phyloP scores from a whole-genome alignment of 441 rosid species.

The Syzygium malaccense region DNA sequence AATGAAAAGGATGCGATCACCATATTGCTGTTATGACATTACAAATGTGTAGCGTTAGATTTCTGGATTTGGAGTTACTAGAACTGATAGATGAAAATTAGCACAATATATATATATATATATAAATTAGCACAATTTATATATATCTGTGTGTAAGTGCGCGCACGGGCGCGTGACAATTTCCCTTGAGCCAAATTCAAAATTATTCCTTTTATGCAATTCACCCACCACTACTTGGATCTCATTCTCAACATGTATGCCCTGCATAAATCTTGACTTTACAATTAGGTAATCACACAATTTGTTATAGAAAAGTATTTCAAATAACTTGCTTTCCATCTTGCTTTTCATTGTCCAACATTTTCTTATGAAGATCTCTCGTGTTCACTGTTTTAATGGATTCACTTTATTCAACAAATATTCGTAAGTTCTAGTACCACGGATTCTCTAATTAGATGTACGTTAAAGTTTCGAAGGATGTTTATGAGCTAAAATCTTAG shows the following conservation, averaged over 20 bases:
- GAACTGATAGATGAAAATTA: neutral
- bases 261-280: neutral
- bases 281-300: neutral
- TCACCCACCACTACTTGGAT: neutral
- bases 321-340: neutral
- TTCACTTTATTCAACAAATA: no score
- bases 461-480: no score
- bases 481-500: no score
- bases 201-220: neutral
- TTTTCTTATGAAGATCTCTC: neutral
- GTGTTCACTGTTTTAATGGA: neutral
- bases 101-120: no score
- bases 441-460: no score
- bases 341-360: neutral
- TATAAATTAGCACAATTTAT: neutral
- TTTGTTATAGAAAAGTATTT: neutral
- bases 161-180: neutral
- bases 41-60: no score
- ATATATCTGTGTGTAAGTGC: neutral
- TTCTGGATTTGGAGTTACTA: no score
- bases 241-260: no score
- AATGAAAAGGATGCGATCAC: neutral
- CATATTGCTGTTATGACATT: neutral
- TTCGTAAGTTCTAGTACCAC: no score
- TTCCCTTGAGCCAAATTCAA: neutral